phyloP scores from a whole-genome alignment of 2,329 filamentous ascomycete species.

The Plectosphaerella cucumerina region DNA sequence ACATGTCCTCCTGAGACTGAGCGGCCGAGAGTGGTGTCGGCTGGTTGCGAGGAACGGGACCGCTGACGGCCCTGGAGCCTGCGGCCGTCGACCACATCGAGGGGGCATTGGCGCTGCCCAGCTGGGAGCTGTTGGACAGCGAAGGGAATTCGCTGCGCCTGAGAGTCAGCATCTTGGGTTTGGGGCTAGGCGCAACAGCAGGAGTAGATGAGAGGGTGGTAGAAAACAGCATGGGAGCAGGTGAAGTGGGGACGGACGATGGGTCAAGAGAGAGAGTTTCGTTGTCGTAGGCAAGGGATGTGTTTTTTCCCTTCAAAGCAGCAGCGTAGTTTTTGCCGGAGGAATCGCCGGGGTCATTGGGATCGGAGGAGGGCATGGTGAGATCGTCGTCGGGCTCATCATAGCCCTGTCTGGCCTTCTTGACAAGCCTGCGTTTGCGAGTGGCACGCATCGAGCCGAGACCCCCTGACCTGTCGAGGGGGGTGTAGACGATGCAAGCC shows the following conservation, averaged over 20 bases:
- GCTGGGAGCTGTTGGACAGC: slow-evolving; percentile 56
- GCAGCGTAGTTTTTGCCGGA: slow-evolving; percentile 17
- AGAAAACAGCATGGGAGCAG: background rate
- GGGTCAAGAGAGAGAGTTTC: background rate
- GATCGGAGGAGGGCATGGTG: background rate
- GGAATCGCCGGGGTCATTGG: too few relatives aligned
- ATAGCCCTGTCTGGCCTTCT: background rate
- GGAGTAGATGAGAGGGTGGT: background rate
- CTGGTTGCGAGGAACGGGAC: slow-evolving; percentile 42
- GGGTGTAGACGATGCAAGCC: background rate
- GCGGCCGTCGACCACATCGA: slow-evolving; percentile 50
- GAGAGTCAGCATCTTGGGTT: slow-evolving; percentile 16
- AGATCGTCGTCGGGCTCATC: too few relatives aligned
- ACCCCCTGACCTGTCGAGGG: background rate
- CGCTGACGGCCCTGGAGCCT: slow-evolving; percentile 43
- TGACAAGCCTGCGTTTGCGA: slow-evolving; percentile 9
- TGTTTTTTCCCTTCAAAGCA: slow-evolving; percentile 14
- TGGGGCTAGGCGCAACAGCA: background rate
- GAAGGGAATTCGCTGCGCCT: slow-evolving; percentile 59
- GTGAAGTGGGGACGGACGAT: background rate
- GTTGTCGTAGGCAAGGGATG: too few relatives aligned
- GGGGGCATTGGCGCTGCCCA: slow-evolving; percentile 41
- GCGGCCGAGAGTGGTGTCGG: slow-evolving; percentile 48
- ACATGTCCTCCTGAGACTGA: slow-evolving; percentile 43
- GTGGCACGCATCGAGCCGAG: slow-evolving; percentile 3